Conservation (phyloP, 2,329 filamentous ascomycete species). For the Colletotrichum nymphaeae region DNA sequence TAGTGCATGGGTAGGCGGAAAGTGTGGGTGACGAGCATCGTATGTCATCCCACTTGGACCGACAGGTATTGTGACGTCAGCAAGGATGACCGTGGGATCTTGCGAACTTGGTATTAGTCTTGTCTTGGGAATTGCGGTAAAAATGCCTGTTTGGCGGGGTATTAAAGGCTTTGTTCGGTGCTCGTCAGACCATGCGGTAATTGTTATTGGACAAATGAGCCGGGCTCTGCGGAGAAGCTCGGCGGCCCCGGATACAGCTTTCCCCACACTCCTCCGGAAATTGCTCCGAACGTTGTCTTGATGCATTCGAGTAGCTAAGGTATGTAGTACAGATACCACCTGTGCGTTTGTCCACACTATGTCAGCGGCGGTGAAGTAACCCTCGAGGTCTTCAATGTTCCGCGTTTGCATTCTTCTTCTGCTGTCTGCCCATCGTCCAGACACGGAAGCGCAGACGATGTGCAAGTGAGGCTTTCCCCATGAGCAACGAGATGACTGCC, state of each 20-base stretch:
- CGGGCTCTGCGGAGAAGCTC: constrained; percentile 11
- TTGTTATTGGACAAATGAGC: constrained; percentile 15
- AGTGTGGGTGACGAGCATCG: constrained; percentile 20
- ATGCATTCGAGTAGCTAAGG: not conserved
- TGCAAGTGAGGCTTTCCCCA: not conserved
- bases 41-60: constrained; percentile 24
- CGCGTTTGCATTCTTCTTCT: not conserved
- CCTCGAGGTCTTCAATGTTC: not conserved
- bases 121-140: constrained; percentile 2
- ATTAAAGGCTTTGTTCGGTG: not conserved
- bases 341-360: not conserved
- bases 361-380: not conserved
- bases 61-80: constrained; percentile 28
- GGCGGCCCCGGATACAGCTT: constrained; percentile 15
- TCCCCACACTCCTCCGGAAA: constrained; percentile 13
- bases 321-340: too few relatives aligned
- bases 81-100: not conserved
- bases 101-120: not conserved
- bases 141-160: constrained; percentile 14
- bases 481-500: not conserved
- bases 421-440: not conserved
- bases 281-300: not conserved
- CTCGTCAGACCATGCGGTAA: not conserved
- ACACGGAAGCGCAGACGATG: not conserved
- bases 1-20: not conserved